Evolutionary conservation across 2,329 filamentous ascomycete species (phyloP).

Genomic region (Talaromyces sp.): DNA sequence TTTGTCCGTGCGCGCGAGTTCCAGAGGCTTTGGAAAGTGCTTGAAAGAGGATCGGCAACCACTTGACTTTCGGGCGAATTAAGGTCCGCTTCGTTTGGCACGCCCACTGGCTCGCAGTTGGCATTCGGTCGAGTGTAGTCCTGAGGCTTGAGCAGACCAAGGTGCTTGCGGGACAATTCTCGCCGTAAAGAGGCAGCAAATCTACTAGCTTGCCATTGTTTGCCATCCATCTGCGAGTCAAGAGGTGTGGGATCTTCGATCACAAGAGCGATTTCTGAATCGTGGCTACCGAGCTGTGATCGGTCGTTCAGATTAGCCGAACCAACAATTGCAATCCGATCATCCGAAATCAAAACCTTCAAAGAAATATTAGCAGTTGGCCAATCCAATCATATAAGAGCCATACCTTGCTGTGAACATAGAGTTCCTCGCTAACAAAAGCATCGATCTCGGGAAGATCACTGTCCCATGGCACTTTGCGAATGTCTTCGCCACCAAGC

Average conservation of each 20-base stretch:
- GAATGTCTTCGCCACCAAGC: slow-evolving; percentile 68
- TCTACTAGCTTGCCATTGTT: slow-evolving; percentile 71
- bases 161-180: slow-evolving; percentile 84
- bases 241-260: slow-evolving; percentile 77
- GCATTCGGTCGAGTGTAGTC: slow-evolving; percentile 56
- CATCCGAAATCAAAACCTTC: slow-evolving; percentile 72
- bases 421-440: slow-evolving; percentile 60
- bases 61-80: slow-evolving; percentile 43
- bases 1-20: slow-evolving; percentile 56
- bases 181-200: slow-evolving; percentile 77
- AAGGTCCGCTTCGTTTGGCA: slow-evolving; percentile 54
- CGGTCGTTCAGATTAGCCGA: slow-evolving; percentile 91
- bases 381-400: neutral
- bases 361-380: slow-evolving; percentile 13
- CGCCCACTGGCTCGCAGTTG: slow-evolving; percentile 56
- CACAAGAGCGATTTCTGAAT: slow-evolving; percentile 85
- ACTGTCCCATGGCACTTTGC: slow-evolving; percentile 57
- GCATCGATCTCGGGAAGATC: slow-evolving; percentile 55
- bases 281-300: slow-evolving; percentile 79
- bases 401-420: slow-evolving; percentile 53
- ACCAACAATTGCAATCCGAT: slow-evolving; percentile 77
- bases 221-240: slow-evolving; percentile 70
- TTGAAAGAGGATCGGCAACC: slow-evolving; percentile 56
- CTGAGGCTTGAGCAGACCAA: slow-evolving; percentile 75
- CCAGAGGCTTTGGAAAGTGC: slow-evolving; percentile 54